Conservation (phyloP, 345 rosid genomes). For the Brassica nigra region DNA sequence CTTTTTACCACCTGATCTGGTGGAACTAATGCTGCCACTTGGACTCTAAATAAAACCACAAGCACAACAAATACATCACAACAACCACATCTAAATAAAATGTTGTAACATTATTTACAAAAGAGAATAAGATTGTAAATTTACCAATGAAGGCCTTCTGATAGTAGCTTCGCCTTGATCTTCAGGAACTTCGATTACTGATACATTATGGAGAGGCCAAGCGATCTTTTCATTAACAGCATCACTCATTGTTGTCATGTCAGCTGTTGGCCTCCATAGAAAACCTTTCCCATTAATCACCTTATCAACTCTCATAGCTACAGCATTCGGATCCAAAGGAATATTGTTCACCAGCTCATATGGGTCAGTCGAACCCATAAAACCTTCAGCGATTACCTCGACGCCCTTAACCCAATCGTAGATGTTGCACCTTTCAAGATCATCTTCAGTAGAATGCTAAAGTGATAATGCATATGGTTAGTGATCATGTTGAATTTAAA, state of each 20-base stretch:
- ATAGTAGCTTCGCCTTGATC: neutral
- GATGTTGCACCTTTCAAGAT: no score
- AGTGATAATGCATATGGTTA: no score
- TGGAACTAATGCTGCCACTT: neutral
- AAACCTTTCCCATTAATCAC: neutral
- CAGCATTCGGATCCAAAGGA: neutral
- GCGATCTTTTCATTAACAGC: neutral
- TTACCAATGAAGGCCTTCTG: neutral
- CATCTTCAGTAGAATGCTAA: no score
- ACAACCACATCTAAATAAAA: neutral
- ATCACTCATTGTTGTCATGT: neutral
- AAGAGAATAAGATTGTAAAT: neutral
- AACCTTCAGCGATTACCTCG: no score
- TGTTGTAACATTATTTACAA: neutral
- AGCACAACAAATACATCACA: neutral
- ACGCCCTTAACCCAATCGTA: no score
- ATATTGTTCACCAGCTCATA: no score
- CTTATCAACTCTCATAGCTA: neutral
- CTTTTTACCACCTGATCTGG: neutral
- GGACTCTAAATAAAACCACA: neutral
- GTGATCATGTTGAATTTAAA: no score
- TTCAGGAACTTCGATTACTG: neutral
- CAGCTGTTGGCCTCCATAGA: neutral
- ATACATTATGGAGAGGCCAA: no score
- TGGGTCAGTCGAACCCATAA: no score